Evolutionary conservation across 228 moss, liverwort and hornwort species (phyloP).

Genomic region (Sphagnum magellanicum): DNA sequence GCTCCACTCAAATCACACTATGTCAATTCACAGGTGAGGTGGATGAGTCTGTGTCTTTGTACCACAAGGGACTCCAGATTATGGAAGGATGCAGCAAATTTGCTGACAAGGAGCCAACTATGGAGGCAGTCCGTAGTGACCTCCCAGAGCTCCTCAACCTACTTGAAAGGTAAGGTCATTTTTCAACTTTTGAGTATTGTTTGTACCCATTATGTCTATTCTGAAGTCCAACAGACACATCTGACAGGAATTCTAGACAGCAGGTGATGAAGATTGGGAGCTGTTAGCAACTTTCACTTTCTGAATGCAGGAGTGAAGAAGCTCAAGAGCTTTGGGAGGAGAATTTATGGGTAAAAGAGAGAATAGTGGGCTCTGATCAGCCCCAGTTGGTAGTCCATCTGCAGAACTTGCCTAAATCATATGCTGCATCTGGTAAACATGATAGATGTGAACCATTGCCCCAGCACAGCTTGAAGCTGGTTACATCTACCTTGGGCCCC

Average conservation of each 20-base stretch:
- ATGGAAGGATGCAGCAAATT: conserved; percentile 61
- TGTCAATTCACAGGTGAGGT: conserved; percentile 34
- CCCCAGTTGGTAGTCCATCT: conserved; percentile 67
- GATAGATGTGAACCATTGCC: conserved; percentile 74
- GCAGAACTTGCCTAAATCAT: conserved; percentile 79
- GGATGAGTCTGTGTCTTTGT: conserved; percentile 68
- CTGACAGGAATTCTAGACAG: too few species aligned
- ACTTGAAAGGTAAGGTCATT: conserved; percentile 45
- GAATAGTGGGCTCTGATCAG: conserved; percentile 49
- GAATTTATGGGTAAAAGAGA: conserved; percentile 67
- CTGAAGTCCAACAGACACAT: not conserved
- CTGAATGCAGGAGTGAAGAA: conserved; percentile 59
- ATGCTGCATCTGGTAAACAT: conserved; percentile 66
- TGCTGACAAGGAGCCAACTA: conserved; percentile 52
- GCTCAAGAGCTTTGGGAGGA: conserved; percentile 80
- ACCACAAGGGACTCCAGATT: conserved; percentile 48
- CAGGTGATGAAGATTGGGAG: not conserved
- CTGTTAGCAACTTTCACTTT: conserved; percentile 6
- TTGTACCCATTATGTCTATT: not conserved
- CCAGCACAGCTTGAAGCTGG: conserved; percentile 70
- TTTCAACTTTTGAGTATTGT: not conserved
- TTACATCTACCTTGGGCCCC: conserved; percentile 58
- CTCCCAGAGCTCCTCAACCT: conserved; percentile 73
- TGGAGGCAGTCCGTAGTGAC: conserved; percentile 86
- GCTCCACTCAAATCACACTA: not conserved